A percentile compares a stretch with the other conserved stretches of the same genome.
Evolutionary conservation across 768 basidiomycete species (phyloP).

Genomic region (Lentinula sp.): DNA sequence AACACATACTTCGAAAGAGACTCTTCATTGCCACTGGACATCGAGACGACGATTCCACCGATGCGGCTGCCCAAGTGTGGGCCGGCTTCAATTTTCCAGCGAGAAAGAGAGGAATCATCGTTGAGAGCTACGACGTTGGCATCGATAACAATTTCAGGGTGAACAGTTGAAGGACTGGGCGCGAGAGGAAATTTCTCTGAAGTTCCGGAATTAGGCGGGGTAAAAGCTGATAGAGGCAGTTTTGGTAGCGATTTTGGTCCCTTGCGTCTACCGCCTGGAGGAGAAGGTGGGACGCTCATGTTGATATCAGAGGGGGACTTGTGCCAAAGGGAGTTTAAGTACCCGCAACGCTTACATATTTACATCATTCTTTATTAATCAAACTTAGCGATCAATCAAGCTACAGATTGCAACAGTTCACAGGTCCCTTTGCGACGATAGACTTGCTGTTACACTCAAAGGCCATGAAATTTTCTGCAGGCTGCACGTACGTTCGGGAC

Average conservation of each 20-base stretch:
- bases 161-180: constrained; percentile 60
- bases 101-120: constrained; percentile 32
- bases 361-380: not conserved
- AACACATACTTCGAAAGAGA: constrained; percentile 35
- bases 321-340: not conserved
- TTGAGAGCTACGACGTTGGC: constrained; percentile 49
- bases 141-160: constrained; percentile 63
- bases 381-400: too few species aligned
- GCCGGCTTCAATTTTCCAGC: constrained; percentile 51
- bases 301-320: not conserved
- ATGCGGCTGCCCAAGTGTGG: constrained; percentile 37
- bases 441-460: too few species aligned
- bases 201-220: constrained; percentile 59
- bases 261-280: constrained; percentile 44
- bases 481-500: too few species aligned
- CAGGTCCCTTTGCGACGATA: too few species aligned
- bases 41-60: constrained; percentile 51
- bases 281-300: constrained; percentile 26
- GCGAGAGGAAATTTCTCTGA: constrained; percentile 64
- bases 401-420: too few species aligned
- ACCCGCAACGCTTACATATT: not conserved
- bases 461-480: too few species aligned
- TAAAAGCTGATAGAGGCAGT: constrained; percentile 71
- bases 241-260: constrained; percentile 60
- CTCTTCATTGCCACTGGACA: constrained; percentile 38